Evolutionary conservation across 345 rosid genomes (phyloP).

Genomic region (Gossypium mustelinum): DNA sequence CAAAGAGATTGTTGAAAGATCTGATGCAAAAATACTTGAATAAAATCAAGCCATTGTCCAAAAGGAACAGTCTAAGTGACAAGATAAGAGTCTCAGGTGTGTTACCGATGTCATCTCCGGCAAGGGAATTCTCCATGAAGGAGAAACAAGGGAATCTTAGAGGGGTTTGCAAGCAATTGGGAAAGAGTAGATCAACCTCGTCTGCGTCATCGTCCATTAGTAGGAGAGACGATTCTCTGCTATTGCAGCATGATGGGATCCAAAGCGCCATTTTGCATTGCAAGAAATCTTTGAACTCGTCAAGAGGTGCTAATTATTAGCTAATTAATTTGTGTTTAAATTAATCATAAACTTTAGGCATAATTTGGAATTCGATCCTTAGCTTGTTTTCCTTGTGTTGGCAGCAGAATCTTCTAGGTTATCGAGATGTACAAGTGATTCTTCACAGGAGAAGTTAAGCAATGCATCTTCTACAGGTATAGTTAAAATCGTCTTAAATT

Average conservation of each 20-base stretch:
- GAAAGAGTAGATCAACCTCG: conserved; percentile 72
- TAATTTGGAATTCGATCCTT: background rate
- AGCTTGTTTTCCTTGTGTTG: background rate
- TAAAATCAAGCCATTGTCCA: conserved; percentile 62
- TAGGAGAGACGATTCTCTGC: conserved; percentile 76
- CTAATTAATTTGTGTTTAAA: background rate
- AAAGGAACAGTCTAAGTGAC: conserved; percentile 30
- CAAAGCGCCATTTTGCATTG: conserved; percentile 94
- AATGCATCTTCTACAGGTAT: conserved; percentile 45
- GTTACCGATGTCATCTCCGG: conserved; percentile 33
- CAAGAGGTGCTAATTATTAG: conserved; percentile 28
- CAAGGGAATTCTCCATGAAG: conserved; percentile 21
- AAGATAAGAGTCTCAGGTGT: conserved; percentile 30
- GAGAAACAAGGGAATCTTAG: conserved; percentile 44
- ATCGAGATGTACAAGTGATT: conserved; percentile 39
- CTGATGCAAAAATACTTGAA: conserved; percentile 52
- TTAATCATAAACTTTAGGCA: background rate
- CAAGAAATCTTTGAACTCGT: conserved; percentile 74
- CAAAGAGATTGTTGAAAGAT: conserved; percentile 48
- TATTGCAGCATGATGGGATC: conserved; percentile 85
- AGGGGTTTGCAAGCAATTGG: conserved; percentile 46
- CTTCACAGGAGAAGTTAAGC: conserved; percentile 41
- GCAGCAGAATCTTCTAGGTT: conserved; percentile 37
- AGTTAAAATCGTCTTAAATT: background rate
- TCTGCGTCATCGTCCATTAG: conserved; percentile 53